Evolutionary conservation across 176 grass and related monocot species (phyloP), one percentile per base, ranked within the genome.

Genomic region (Phyllostachys edulis): DNA sequence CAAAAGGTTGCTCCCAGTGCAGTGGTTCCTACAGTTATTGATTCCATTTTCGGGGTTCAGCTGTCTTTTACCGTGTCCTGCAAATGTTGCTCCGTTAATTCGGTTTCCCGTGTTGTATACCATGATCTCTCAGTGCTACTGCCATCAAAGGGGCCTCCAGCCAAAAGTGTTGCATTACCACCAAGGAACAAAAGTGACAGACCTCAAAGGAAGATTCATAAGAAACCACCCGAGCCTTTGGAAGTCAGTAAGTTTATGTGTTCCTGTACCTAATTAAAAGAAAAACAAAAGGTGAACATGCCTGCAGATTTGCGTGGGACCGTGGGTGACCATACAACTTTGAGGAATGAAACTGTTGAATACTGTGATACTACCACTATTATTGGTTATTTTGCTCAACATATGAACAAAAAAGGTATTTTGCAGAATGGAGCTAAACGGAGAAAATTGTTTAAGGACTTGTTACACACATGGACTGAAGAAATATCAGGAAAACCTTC

Each of bases 81-180:
- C 61, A 12, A 70, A 46, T 67, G 67, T 24, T 93, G 93, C 66
- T 64, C 39, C 38, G 23, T 69, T 77, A 69, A n/a, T 84, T 90
- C 88, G 23, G n/a, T 41, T 82, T 39, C 44, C 4, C 50, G 47
- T 65, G 83, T 85, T 42, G 5, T 60, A 23, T 84, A 88, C 84
- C 16, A 70, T 42, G 89, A 90, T 55, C 77, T 98, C 73, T 90
- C 86, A 63, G 41, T 90, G n/a, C 18, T 89, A 21, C 77, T 95
- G 80, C 80, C 91, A 82, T 76, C 96, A 62, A 81, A 34, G 32
- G 32, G 32, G 32, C 32, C 79, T 49, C 56, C 73, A 67, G 38
- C 86, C 24, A 69, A 83, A 75, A 89, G 63, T 79, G 27, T 21
- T 74, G 45, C 38, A 51, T 61, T 56, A 16, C 63, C 49, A 57